Evolutionary conservation across 2,329 filamentous ascomycete species (phyloP), one percentile per base, ranked within the genome.

Genomic region (Neoarthrinium moseri): DNA sequence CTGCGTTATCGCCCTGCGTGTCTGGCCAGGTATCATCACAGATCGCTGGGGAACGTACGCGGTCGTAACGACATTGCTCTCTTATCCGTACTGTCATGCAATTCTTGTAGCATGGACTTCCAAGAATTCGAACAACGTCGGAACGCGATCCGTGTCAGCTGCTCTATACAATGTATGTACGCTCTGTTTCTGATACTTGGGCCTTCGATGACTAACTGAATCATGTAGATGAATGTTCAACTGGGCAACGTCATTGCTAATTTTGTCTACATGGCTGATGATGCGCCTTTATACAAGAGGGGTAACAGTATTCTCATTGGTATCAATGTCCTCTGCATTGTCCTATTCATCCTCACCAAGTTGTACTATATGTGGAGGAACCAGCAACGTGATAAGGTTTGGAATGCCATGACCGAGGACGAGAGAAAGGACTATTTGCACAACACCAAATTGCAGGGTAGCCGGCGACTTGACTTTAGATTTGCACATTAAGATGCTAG

Each of bases 71-170:
- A 63, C 73, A 0, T 56, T 81, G 1, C 60, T 78, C 1, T 73
- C 73, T 0, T 79, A 80, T 46, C 79, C 79, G 0, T 82, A 82
- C 55, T 75, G 68, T 50, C 74, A 84, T 55, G 78, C 81, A 0
- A 77, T 84, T 23, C 63, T 81, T 2, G 80, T 83, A 0, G 80
- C 75, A 0, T 79, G 78, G 69, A 77, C 72, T 2, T 80, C 76
- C 4, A 72, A 74, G 45, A 85, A 85, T 52, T 73, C 78, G 1
- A 80, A 81, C 46, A 76, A 74, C 17, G 81, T 84, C 4, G 70
- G 80, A 18, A 80, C 79, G 2, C 65, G 81, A 5, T 76, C 80
- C 5, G 77, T 85, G 3, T 77, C 78, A 0, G 74, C 78, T 0
- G 80, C 78, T 0, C 54, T 82, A 6, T 84, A 84, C 59, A 84